Evolutionary conservation across 108 stramenopile species (phyloP), one percentile per base, ranked within the genome.

Genomic region (Nitzschia sp.): DNA sequence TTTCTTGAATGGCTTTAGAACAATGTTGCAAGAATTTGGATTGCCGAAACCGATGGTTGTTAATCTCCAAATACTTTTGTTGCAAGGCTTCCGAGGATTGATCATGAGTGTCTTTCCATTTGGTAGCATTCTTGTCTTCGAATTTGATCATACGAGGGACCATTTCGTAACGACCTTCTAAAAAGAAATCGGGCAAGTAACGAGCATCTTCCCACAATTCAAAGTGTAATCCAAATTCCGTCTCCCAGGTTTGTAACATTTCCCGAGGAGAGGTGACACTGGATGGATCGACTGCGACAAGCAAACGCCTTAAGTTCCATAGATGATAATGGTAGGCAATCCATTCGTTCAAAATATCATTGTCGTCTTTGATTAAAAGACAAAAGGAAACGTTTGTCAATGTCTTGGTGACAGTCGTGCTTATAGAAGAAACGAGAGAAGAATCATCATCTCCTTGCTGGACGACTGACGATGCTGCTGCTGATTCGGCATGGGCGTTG

Each of bases 301-400:
- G 69, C 2, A 89, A 16, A 25, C 77, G 64, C 0, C 83, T 63
- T 2, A 89, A 59, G 13, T 83, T 83, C 48, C 85, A 58, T 2
- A 83, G 63, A 52, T 83, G 85, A 62, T 86, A 85, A 56, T 89
- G 88, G 73, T 89, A 89, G 41, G 88, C 77, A 27, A 82, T 50
- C 81, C 81, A 82, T 66, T 82, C 81, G 27, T 47, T 61, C 1
- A 82, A 46, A 36, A 68, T 72, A 27, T 57, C 66, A 53, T 79
- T 76, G 68, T 74, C 81, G 41, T 82, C 81, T 29, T 64, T 68
- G 33, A 76, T 65, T 2, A 82, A 33, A 2, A 82, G 56, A 46
- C 81, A 82, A 17, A 70, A 68, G 0, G 75, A 70, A 31, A 58
- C 32, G 21, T 58, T 58, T 28, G 28, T 34, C 33, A 17, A 16